These are phyloP conservation scores for Schizophyllum commune DNA, from an alignment of 1,284 basidiomycete genomes.

Conservation along the genomic window DNA sequence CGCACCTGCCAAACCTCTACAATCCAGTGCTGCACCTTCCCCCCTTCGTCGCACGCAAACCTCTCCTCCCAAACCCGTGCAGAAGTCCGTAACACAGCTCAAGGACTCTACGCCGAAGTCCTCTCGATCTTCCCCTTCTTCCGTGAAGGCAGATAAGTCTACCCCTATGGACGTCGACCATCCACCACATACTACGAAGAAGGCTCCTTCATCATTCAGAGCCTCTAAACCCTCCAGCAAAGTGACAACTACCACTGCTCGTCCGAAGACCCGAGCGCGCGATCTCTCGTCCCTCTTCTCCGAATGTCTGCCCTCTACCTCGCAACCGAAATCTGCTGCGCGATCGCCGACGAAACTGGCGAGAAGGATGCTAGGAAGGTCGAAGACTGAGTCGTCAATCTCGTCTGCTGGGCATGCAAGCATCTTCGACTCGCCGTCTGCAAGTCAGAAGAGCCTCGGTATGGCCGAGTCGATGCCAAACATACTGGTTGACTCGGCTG, in stretches of 20 bases:
- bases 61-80: not conserved
- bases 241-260: slow-evolving; percentile 19
- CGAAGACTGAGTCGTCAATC: slow-evolving; percentile 51
- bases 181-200: not conserved
- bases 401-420: slow-evolving; percentile 19
- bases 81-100: not conserved
- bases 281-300: slow-evolving; percentile 26
- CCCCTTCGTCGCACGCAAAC: not conserved
- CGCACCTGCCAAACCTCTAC: not conserved
- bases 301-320: not conserved
- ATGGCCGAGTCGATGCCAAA: slow-evolving; percentile 33
- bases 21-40: not conserved
- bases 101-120: not conserved
- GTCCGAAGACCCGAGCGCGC: slow-evolving; percentile 34
- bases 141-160: not conserved
- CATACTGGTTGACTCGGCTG: not conserved
- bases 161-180: not conserved
- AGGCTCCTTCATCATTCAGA: not conserved
- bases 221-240: too few species aligned
- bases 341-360: slow-evolving; percentile 31
- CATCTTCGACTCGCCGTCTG: slow-evolving; percentile 12
- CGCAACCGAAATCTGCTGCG: slow-evolving; percentile 9
- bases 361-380: slow-evolving; percentile 40
- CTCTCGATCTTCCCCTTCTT: not conserved
- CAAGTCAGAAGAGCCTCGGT: slow-evolving; percentile 13